A percentile compares a stretch with the other conserved stretches of the same genome.
Evolutionary conservation across 306 rosid species (phyloP).

Genomic region (Corylus americana): DNA sequence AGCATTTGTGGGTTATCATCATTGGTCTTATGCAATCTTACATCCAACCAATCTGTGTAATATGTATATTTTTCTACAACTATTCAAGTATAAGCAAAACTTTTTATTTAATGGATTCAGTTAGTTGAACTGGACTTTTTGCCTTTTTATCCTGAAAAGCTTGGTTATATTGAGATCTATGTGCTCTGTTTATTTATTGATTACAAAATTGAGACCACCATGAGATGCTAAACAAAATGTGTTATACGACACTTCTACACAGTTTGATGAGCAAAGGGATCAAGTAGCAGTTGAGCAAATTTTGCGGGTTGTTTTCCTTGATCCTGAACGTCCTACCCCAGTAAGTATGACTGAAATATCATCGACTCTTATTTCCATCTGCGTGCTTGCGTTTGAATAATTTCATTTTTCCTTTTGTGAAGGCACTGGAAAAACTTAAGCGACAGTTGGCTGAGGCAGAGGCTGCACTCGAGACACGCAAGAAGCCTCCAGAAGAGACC

Average conservation of each 20-base stretch:
- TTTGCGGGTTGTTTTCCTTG: conserved; percentile 80
- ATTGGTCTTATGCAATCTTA: not conserved
- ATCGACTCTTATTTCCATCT: not conserved
- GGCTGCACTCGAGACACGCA: conserved; percentile 74
- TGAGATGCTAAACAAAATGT: conserved; percentile 27
- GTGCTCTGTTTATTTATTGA: conserved; percentile 1
- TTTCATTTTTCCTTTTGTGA: conserved; percentile 20
- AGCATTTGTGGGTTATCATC: not conserved
- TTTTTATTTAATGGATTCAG: not conserved
- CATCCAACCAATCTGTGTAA: not conserved
- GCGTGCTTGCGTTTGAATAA: not conserved
- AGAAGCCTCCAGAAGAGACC: conserved; percentile 74
- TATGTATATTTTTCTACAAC: not conserved
- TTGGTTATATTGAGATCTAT: not conserved
- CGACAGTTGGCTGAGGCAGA: conserved; percentile 90
- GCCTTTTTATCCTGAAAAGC: not conserved
- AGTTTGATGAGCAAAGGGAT: conserved; percentile 96
- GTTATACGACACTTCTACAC: conserved; percentile 23
- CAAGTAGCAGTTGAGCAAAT: conserved; percentile 87
- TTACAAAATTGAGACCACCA: conserved; percentile 7
- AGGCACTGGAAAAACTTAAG: conserved; percentile 86
- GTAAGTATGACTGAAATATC: conserved; percentile 48
- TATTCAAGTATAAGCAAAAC: not conserved
- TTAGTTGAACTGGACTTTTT: not conserved
- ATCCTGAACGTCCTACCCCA: conserved; percentile 71